A percentile compares a stretch with the other conserved stretches of the same genome.
Conservation (phyloP, 805 yeast genomes). For the Candida verbasci region DNA sequence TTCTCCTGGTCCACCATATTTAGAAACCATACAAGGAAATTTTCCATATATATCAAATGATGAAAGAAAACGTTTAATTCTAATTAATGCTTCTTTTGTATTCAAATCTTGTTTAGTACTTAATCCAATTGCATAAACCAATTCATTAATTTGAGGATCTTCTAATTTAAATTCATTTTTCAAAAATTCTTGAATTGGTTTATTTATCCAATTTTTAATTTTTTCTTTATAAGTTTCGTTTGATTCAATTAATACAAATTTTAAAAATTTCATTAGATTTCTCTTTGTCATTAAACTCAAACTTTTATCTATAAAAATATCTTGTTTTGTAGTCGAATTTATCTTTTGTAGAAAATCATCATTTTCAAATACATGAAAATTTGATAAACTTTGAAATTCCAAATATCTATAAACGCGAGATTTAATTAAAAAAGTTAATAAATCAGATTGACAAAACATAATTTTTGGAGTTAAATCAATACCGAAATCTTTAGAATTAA, state of each 20-base stretch:
- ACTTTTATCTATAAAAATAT: conserved; percentile 85
- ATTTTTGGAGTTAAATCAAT: conserved; percentile 85
- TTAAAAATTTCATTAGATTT: conserved; percentile 83
- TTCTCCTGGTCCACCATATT: conserved; percentile 96
- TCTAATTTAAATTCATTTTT: conserved; percentile 64
- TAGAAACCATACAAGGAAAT: conserved; percentile 87
- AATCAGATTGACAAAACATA: conserved; percentile 85
- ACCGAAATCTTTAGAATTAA: conserved; percentile 72
- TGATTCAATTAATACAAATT: conserved; percentile 61
- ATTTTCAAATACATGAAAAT: conserved; percentile 91
- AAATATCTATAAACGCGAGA: conserved; percentile 86
- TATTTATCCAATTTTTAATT: conserved; percentile 52
- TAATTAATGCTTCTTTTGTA: conserved; percentile 71
- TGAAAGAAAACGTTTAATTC: conserved; percentile 76
- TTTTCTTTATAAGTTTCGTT: conserved; percentile 45
- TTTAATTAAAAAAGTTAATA: conserved; percentile 71
- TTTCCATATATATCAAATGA: conserved; percentile 91
- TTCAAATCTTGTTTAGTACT: conserved; percentile 56
- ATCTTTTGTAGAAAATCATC: conserved; percentile 80
- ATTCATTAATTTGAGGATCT: conserved; percentile 72
- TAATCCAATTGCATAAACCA: conserved; percentile 82
- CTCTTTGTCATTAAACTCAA: conserved; percentile 74
- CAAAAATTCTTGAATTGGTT: conserved; percentile 58
- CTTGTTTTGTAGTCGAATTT: conserved; percentile 72
- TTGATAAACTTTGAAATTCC: conserved; percentile 84